Evolutionary conservation across 2,329 filamentous ascomycete species (phyloP).

Genomic region (Akanthomyces lecanii): DNA sequence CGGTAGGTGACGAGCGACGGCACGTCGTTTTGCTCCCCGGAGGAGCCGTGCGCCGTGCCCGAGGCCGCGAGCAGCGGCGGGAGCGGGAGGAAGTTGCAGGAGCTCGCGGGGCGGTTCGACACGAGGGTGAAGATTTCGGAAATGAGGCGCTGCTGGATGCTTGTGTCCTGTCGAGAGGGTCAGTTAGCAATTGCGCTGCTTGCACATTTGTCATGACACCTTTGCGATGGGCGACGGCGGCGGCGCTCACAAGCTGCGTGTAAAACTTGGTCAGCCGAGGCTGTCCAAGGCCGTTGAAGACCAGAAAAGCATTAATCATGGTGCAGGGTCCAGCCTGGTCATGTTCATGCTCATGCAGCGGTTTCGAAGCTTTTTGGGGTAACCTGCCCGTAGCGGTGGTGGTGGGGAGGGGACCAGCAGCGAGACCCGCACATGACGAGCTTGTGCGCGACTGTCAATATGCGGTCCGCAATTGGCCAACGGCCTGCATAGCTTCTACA

Average conservation of each 20-base stretch:
- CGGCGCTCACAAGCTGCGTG: conserved; percentile 71
- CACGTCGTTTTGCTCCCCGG: conserved; percentile 75
- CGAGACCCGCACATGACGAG: conserved; percentile 17
- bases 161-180: conserved; percentile 67
- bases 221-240: background rate
- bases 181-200: background rate
- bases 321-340: conserved; percentile 25
- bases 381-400: background rate
- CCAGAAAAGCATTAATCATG: conserved; percentile 98
- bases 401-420: background rate
- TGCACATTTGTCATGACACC: too few relatives aligned
- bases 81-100: conserved; percentile 93
- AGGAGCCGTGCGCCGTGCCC: conserved; percentile 58
- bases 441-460: conserved; percentile 5
- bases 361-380: background rate
- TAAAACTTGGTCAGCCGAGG: conserved; percentile 98
- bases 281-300: conserved; percentile 98
- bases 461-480: conserved; percentile 15
- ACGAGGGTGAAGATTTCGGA: conserved; percentile 97
- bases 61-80: conserved; percentile 62
- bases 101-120: conserved; percentile 81
- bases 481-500: background rate
- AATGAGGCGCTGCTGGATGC: conserved; percentile 93
- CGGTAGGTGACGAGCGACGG: conserved; percentile 96
- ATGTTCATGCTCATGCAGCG: background rate